Evolutionary conservation across 805 yeast genomes (phyloP).

Genomic region (Kluyveromyces nonfermentans): DNA sequence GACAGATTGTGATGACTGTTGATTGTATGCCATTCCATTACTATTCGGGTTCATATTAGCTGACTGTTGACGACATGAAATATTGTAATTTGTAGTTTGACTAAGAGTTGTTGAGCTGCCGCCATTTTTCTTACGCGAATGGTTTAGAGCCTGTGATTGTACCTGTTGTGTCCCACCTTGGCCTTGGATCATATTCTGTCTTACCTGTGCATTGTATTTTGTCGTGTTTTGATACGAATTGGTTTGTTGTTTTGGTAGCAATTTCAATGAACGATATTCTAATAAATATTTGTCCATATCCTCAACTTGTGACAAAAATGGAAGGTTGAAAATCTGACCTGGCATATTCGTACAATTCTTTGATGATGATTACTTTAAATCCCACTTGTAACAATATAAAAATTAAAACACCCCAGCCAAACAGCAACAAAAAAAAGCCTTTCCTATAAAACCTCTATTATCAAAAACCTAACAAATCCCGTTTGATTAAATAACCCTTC

Average conservation of each 20-base stretch:
- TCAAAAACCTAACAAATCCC: too few species aligned
- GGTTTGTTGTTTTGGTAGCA: conserved; percentile 10
- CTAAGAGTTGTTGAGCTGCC: conserved; percentile 10
- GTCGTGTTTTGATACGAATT: conserved; percentile 3
- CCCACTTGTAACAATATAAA: neutral
- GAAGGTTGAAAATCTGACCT: conserved; percentile 22
- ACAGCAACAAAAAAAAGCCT: too few species aligned
- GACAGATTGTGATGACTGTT: conserved; percentile 3
- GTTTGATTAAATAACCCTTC: too few species aligned
- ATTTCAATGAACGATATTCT: conserved; percentile 20
- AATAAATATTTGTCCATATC: conserved; percentile 26
- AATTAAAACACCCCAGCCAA: neutral
- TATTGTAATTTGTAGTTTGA: conserved; percentile 4
- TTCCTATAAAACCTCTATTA: too few species aligned
- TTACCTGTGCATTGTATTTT: conserved; percentile 7
- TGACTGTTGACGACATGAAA: neutral
- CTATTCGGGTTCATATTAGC: neutral
- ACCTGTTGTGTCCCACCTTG: conserved; percentile 1
- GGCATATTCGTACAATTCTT: conserved; percentile 15
- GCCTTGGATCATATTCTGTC: conserved; percentile 3
- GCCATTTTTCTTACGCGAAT: conserved; percentile 6
- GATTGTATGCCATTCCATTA: neutral
- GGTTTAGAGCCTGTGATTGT: conserved; percentile 4
- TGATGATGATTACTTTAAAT: neutral
- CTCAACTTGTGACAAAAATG: conserved; percentile 29